Evolutionary conservation across 495 filamentous ascomycete genomes (phyloP), one percentile per base, ranked within the genome.

Genomic region (Neurospora terricola): DNA sequence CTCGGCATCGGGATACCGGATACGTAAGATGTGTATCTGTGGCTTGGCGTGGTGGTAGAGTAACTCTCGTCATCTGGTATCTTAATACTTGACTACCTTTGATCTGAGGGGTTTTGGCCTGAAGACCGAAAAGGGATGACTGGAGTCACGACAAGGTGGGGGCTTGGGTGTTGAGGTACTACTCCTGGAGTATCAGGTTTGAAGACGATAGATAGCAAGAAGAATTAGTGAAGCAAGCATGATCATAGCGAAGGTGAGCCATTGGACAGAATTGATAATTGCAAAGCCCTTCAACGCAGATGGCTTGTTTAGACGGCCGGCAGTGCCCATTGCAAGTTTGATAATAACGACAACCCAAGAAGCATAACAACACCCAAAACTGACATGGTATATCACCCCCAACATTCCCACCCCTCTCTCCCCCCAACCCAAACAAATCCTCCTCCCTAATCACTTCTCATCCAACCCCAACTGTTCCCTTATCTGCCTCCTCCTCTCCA

Each of bases 401-500:
- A 30, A 30, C 27, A 30, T 30, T 30, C 2, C 27, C 27, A 30
- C 27, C 27, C 27, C 27, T 30, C 27, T 30, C 27, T 30, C 27
- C 27, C 27, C 27, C 27, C 27, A 30, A 30, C 27, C 27, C 27
- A 30, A 30, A 30, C 27, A 30, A 30, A 30, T 30, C 27, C 27
- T 30, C 27, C 27, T 30, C 27, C 27, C 27, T 30, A 30, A 30
- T 30, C 18, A 45, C 38, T 62, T 74, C 3, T 82, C 86, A 66
- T 84, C 82, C 71, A 72, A 69, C 70, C 45, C 76, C 23, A 78
- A 10, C 72, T 70, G 69, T 43, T 79, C 75, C 71, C 80, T 72
- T 37, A 82, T 70, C 80, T 71, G 74, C 80, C 80, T 83, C 81
- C 82, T 81, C 80, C 78, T 79, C 82, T 87, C 83, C 68, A 86